Percentiles rank a stretch among this genome's conserved stretches.
phyloP scores from a whole-genome alignment of 2,329 filamentous ascomycete species.

The Colletotrichum sp. region DNA sequence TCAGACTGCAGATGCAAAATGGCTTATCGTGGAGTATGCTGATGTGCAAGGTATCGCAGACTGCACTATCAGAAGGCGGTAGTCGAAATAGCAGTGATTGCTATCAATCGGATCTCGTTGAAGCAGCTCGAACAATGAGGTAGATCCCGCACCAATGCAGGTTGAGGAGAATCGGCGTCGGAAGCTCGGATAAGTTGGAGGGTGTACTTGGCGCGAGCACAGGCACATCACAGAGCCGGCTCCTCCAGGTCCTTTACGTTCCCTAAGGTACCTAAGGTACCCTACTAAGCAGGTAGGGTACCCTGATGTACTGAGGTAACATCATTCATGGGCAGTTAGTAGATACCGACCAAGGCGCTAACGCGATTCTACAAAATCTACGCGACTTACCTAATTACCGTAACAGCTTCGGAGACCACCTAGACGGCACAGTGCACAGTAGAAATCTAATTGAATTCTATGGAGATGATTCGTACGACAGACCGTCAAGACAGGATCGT shows the following conservation, averaged over 20 bases:
- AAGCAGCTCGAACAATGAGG: neutral
- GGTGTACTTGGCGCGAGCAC: neutral
- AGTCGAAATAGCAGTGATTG: neutral
- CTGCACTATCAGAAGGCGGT: neutral
- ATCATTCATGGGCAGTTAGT: too few relatives aligned
- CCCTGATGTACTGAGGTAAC: neutral
- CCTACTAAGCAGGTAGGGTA: neutral
- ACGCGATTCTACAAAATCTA: neutral
- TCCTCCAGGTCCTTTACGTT: neutral
- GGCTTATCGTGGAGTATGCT: neutral
- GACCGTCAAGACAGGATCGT: neutral
- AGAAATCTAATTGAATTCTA: neutral
- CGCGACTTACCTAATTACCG: neutral
- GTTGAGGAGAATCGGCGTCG: neutral
- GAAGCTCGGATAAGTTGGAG: neutral
- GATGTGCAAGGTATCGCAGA: neutral
- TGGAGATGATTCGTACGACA: neutral
- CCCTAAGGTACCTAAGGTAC: neutral
- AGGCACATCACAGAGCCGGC: neutral
- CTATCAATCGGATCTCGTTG: neutral
- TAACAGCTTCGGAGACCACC: neutral
- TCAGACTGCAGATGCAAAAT: neutral
- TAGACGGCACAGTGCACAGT: neutral
- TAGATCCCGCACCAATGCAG: neutral
- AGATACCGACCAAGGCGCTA: neutral